phyloP scores from a whole-genome alignment of 169 alveolate genomes.

The Plasmodium coatneyi region DNA sequence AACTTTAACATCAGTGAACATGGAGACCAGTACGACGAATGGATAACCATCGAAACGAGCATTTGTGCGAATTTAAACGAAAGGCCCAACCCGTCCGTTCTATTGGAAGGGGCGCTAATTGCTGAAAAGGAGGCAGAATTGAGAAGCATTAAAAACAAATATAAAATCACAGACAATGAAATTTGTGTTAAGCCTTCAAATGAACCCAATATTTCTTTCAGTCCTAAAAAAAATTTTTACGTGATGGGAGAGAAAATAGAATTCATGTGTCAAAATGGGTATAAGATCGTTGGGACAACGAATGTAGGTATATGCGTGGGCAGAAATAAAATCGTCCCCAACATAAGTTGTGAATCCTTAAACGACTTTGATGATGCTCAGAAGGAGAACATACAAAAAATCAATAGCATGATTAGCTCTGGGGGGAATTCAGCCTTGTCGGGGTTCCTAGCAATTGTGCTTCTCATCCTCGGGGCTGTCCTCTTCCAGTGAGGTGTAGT shows the following conservation, averaged over 20 bases:
- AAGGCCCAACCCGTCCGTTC: conserved; percentile 42
- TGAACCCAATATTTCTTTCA: conserved; percentile 13
- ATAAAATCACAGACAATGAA: conserved; percentile 48
- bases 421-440: not conserved
- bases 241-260: conserved; percentile 58
- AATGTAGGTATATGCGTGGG: conserved; percentile 41
- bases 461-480: not conserved
- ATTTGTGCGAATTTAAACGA: conserved; percentile 58
- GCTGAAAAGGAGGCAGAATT: conserved; percentile 70
- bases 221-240: conserved; percentile 41
- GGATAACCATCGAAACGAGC: conserved; percentile 21
- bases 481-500: not conserved
- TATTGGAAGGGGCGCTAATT: conserved; percentile 55
- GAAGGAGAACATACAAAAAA: conserved; percentile 31
- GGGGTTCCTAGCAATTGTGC: not conserved
- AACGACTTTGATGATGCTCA: conserved; percentile 14
- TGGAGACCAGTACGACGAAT: not conserved
- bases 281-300: conserved; percentile 51
- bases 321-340: conserved; percentile 53
- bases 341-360: conserved; percentile 57
- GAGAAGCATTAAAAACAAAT: conserved; percentile 32
- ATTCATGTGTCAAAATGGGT: conserved; percentile 39
- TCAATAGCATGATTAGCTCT: conserved; percentile 9
- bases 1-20: not conserved
- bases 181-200: conserved; percentile 56